Percentiles rank a stretch among this genome's conserved stretches.
Conservation (phyloP, 495 filamentous ascomycete species). For the Saxophila tyrrhenica region DNA sequence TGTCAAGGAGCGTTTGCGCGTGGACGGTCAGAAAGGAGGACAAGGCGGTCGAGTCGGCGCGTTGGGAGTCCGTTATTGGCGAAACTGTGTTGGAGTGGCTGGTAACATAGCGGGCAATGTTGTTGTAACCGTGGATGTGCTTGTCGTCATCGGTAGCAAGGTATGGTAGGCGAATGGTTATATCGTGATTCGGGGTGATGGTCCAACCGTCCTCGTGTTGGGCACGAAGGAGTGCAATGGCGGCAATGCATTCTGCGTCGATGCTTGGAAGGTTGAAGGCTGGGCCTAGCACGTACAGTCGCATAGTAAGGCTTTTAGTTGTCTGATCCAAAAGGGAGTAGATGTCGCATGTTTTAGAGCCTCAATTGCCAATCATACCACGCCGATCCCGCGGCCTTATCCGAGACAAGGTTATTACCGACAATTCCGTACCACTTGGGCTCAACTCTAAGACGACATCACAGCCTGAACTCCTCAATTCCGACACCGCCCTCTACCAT, state of each 20-base stretch:
- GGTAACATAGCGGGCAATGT: conserved; percentile 41
- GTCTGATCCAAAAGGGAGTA: background rate
- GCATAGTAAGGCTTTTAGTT: background rate
- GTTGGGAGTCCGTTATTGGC: background rate
- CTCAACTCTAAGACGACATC: too few species aligned
- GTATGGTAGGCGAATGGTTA: conserved; percentile 2
- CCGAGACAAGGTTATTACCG: too few species aligned
- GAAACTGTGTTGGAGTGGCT: background rate
- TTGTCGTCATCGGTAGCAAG: conserved; percentile 37
- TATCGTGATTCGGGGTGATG: conserved; percentile 64
- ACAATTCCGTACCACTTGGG: too few species aligned
- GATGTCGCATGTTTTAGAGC: background rate
- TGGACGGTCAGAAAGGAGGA: conserved; percentile 20
- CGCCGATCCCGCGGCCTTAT: too few species aligned
- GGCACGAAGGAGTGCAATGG: conserved; percentile 51
- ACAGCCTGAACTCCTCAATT: too few species aligned
- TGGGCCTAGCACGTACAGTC: conserved; percentile 80
- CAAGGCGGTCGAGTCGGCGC: conserved; percentile 9
- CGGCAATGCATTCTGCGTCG: conserved; percentile 68
- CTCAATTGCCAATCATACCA: too few species aligned
- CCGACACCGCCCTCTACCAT: too few species aligned
- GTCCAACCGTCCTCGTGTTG: conserved; percentile 50
- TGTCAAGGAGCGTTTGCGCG: conserved; percentile 27
- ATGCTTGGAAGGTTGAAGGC: conserved; percentile 80
- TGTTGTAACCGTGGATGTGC: conserved; percentile 59